Base-by-base conservation (phyloP, 1,284 basidiomycete genomes). In the Dichomitus squalens region DNA sequence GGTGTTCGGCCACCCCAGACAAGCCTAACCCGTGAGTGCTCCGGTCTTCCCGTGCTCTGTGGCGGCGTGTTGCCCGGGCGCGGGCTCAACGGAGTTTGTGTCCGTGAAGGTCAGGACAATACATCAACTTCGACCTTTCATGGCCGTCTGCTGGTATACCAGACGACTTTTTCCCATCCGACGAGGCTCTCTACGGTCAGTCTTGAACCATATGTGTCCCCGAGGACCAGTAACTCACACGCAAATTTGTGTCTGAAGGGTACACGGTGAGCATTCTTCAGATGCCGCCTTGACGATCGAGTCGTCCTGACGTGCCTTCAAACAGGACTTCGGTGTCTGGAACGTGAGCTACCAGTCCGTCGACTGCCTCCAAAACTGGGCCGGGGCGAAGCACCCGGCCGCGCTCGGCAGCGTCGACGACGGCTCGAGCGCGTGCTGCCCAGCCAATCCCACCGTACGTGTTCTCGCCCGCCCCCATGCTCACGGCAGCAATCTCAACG, bases 321-420 rank as follows among this genome's bases (percentile, higher is more conserved):
- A 38, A 53, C 55, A 88, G 86, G 89, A 91, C 65, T 92, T 91
- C 73, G 88, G 90, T 49, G 83, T 91, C n/a, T 92, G 90, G 90
- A 90, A 90, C 65, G 77, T 90, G 61, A 84, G 78, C 34, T 92
- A 92, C 67, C 70, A 83, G 61, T 76, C 73, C 36, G 83, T 90
- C 7, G 71, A 83, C 38, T 92, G 90, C 65, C 57, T 79, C 6
- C 53, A 73, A 2, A 69, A 80, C 52, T 92, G 90, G 90, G 72
- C 76, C 23, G 90, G 90, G 6, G 77, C 73, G 40, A 76, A 75
- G n/a, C 75, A 85, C 56, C 68, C 77, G n/a, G 74, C 81, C 14
- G 87, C 87, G 14, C 74, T 91, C 35, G 89, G 89, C 25, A 87
- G 83, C 53, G 84, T 87, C 12, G 72, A 75, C 57, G 71, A 87